Conservation (phyloP, 176 grass and related monocot species). For the Microstegium vimineum region DNA sequence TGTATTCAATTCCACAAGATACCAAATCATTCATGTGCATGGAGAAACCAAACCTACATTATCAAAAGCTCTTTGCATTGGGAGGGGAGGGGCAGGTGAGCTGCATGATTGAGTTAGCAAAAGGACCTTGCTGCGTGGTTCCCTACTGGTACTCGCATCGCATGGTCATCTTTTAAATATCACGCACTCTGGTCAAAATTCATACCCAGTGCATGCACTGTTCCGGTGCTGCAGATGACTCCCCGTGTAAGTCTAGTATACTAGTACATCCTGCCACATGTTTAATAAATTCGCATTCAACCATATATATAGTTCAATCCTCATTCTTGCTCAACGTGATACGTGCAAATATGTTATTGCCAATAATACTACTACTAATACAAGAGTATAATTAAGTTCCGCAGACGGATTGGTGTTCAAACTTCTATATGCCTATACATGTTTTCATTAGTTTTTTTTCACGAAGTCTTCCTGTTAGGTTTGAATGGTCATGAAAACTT, state of each 20-base stretch:
- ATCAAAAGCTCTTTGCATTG: slow-evolving; percentile 19
- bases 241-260: neutral
- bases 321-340: slow-evolving; percentile 25
- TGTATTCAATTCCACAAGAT: slow-evolving; percentile 54
- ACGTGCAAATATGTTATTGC: neutral
- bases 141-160: slow-evolving; percentile 16
- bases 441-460: neutral
- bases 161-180: slow-evolving; percentile 52
- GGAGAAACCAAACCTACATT: slow-evolving; percentile 43
- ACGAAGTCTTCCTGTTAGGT: neutral
- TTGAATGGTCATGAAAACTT: neutral
- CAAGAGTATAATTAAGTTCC: neutral
- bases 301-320: slow-evolving; percentile 4
- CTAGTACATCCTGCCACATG: neutral
- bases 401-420: neutral
- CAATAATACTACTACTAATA: neutral
- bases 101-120: slow-evolving; percentile 46
- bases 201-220: slow-evolving; percentile 27
- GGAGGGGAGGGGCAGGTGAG: slow-evolving; percentile 32
- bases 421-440: neutral
- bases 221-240: neutral
- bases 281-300: neutral
- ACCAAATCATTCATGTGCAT: slow-evolving; percentile 50
- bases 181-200: slow-evolving; percentile 29
- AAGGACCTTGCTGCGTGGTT: slow-evolving; percentile 39